Evolutionary conservation across 495 filamentous ascomycete genomes (phyloP).

Genomic region (Penicillium turbatum): DNA sequence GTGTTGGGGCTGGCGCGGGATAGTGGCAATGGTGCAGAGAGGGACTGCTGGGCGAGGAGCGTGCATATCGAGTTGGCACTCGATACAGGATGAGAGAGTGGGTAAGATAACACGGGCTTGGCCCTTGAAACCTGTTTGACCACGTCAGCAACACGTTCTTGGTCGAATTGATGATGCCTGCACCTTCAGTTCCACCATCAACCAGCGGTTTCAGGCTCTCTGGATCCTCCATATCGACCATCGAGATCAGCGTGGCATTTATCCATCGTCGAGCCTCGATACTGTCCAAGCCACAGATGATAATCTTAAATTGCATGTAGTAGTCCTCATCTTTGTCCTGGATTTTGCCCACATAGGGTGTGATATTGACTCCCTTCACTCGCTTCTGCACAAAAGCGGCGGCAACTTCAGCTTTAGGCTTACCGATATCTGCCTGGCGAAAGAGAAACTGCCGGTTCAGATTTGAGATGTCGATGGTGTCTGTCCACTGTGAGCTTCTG

Average conservation of each 20-base stretch:
- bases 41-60: slow-evolving; percentile 90
- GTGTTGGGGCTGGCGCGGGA: slow-evolving; percentile 95
- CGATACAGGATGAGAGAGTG: slow-evolving; percentile 89
- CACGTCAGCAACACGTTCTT: slow-evolving; percentile 14
- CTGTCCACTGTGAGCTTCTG: slow-evolving; percentile 38
- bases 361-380: slow-evolving; percentile 87
- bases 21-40: slow-evolving; percentile 93
- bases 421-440: slow-evolving; percentile 85
- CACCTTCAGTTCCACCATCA: slow-evolving; percentile 94
- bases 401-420: slow-evolving; percentile 89
- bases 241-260: slow-evolving; percentile 84
- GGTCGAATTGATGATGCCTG: background rate
- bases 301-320: slow-evolving; percentile 93
- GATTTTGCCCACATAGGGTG: slow-evolving; percentile 87
- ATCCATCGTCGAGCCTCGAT: slow-evolving; percentile 98
- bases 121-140: slow-evolving; percentile 79
- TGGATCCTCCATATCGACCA: slow-evolving; percentile 75
- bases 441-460: slow-evolving; percentile 98
- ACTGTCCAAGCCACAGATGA: slow-evolving; percentile 95
- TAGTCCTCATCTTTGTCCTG: slow-evolving; percentile 97
- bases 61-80: slow-evolving; percentile 98
- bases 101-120: slow-evolving; percentile 92
- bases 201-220: slow-evolving; percentile 88
- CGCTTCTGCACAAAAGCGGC: slow-evolving; percentile 85
- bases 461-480: slow-evolving; percentile 98